Percentiles rank a stretch among this genome's conserved stretches.
phyloP scores from a whole-genome alignment of 2,329 filamentous ascomycete genomes.

The Monilinia laxa region DNA sequence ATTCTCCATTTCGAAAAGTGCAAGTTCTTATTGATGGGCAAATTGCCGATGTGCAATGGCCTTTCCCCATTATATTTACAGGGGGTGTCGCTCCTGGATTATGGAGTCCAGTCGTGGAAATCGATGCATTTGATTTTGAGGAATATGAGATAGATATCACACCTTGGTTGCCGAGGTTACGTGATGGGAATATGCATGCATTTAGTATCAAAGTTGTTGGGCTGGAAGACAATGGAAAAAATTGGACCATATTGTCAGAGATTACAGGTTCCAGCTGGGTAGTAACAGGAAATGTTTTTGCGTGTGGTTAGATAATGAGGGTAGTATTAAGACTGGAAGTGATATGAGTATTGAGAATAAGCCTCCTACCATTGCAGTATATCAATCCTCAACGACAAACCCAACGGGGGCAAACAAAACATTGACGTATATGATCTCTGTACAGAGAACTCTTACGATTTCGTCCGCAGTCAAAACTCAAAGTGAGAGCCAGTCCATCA shows the following conservation, averaged over 20 bases:
- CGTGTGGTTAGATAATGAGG: conserved; percentile 52
- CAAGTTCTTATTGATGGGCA: conserved; percentile 69
- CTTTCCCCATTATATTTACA: conserved; percentile 76
- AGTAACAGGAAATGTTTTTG: conserved; percentile 74
- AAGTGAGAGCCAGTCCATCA: neutral
- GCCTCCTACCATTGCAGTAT: neutral
- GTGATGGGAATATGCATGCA: conserved; percentile 60
- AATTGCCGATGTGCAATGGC: conserved; percentile 72
- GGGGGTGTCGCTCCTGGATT: conserved; percentile 72
- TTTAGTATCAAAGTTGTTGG: conserved; percentile 64
- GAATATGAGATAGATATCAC: conserved; percentile 79
- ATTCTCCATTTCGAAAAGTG: conserved; percentile 71
- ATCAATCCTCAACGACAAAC: neutral
- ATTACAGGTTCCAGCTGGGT: conserved; percentile 57
- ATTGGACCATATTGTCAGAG: conserved; percentile 51
- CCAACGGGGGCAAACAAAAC: neutral
- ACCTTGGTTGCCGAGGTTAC: conserved; percentile 66
- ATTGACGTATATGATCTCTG: neutral
- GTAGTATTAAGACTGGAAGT: conserved; percentile 24
- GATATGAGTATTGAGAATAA: neutral
- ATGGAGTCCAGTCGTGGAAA: conserved; percentile 72
- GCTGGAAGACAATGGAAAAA: conserved; percentile 52
- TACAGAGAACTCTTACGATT: neutral
- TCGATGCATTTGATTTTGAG: conserved; percentile 71
- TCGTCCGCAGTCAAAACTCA: neutral